Evolutionary conservation across 176 grass and related monocot species (phyloP), one percentile per base, ranked within the genome.

Genomic region (Coix lacrymajobi): DNA sequence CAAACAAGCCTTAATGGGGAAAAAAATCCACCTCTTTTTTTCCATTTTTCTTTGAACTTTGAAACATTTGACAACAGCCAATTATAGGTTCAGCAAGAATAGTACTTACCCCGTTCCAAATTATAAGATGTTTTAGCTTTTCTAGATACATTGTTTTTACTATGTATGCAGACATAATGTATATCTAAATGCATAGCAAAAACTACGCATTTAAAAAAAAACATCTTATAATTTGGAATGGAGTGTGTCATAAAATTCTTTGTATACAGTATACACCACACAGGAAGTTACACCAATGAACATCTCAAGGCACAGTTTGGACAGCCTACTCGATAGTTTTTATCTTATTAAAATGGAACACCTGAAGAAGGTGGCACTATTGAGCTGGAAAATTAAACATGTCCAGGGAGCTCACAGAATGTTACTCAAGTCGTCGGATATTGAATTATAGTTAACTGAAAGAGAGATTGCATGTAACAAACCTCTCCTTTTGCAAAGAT

Each of bases 401-500:
- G 34, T 43, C n/a, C 37, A 29, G 52, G 57, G 15, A 76, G 24
- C 56, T 78, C 25, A 44, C 43, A 34, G 30, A 16, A 28, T 39
- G 24, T 29, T 71, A 24, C 20, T 13, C 67, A 26, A 70, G 15
- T 46, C 25, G 8, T 62, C 15, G 6, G 60, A 62, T 40, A 44
- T 14, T 34, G 28, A n/a, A 79, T 28, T 65, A 16, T 48, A 33
- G 26, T 45, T 33, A 79, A 62, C 37, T 79, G 16, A 48, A 48
- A 45, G 15, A 72, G 17, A 48, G 26, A 19, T 33, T 48, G 81
- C 69, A 74, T 49, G 33, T 66, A 43, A 81, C 61, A 69, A 85
- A 97, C 95, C 88, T 98, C 79, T 68, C 78, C 72, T 88, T 90
- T 86, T 61, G 62, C 79, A 73, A 91, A 93, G 46, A 95, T 69